Base-by-base conservation (phyloP, 179 eudicot genomes). In the Camellia oleifera region DNA sequence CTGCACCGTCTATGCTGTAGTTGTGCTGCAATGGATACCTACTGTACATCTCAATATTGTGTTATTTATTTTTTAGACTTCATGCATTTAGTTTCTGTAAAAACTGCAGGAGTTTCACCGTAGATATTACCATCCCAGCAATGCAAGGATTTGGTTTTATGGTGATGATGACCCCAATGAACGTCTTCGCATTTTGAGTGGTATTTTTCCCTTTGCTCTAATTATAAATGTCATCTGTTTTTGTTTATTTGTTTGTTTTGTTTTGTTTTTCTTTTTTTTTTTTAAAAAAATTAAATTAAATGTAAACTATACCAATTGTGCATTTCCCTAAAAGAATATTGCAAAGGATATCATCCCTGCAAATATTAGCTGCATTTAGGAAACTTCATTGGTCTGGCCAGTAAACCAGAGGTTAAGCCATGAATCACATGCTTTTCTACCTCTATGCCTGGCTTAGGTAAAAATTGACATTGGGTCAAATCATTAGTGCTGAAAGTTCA, bases 121-220 rank as follows among this genome's bases (percentile, higher is more conserved):
- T 60, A 95, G 82, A 57, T 94, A 85, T 87, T 95, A 95, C 85
- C 99, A 95, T 82, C 98, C 99, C 76, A 95, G 99, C 91, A 95
- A 95, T 82, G 86, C 99, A 45, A 94, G 98, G 87, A 95, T 95
- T 77, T 95, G 99, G 99, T 95, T 95, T 83, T 95, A 95, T 86
- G 99, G 99, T 69, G 97, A 95, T 74, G 99, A 95, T 81, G 96
- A 95, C 83, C 90, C 97, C 67, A 92, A 75, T 85, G 99, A 95
- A 82, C 95, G 99, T 54, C 91, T 95, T 74, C 95, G 97, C 74
- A 87, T 94, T 48, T 88, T 95, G 85, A 95, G 98, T 84, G 99
- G 99, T 95, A 87, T 62, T 66, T 82, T 54, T 74, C 61, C n/a
- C 62, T 42, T 44, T 53, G 18, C 14, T 62, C 45, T 62, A 32